Base-by-base conservation (phyloP, 169 alveolate genomes). In the Plasmodium gaboni region DNA sequence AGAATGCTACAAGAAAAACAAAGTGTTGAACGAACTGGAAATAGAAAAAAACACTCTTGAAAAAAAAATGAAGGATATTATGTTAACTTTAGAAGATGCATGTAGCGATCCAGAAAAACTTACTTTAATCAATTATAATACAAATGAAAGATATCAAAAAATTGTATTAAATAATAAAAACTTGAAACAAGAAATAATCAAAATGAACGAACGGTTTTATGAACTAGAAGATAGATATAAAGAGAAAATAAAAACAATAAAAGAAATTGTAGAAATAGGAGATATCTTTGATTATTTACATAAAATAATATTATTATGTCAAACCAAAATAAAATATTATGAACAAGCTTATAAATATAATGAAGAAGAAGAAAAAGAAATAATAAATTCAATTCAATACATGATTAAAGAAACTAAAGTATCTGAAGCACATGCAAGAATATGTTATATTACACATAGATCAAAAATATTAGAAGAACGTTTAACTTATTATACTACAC, bases 181-280 rank as follows among this genome's bases (percentile, higher is more conserved):
- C 17, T 44, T 76, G 15, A 76, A 65, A 76, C 50, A 32, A 48
- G 89, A 76, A 53, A 57, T 76, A 28, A 48, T 22, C 9, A 76
- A 76, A 76, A 22, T 76, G 76, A 76, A 64, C 44, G 76, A 64
- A 50, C n/a, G 89, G 28, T 76, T 64, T 50, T 76, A 76, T 55
- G 65, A 76, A 26, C 64, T 64, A 5, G 89, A 63, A 76, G 67
- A 76, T 65, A 70, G 42, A 76, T 76, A 76, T 76, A 76, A 63
- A 28, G 78, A 76, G n/a, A 76, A 76, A 76, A 42, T 76, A 19
- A 76, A 64, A 76, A 76, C 64, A 22, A 76, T 76, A 57, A 76
- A 76, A 64, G 89, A 76, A 59, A 70, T 76, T 13, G 70, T 76
- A n/a, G 89, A 76, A 63, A 76, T 76, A n/a, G 89, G 89, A 28